Conservation (phyloP, 345 rosid genomes). For the Citrus mangshanensis region DNA sequence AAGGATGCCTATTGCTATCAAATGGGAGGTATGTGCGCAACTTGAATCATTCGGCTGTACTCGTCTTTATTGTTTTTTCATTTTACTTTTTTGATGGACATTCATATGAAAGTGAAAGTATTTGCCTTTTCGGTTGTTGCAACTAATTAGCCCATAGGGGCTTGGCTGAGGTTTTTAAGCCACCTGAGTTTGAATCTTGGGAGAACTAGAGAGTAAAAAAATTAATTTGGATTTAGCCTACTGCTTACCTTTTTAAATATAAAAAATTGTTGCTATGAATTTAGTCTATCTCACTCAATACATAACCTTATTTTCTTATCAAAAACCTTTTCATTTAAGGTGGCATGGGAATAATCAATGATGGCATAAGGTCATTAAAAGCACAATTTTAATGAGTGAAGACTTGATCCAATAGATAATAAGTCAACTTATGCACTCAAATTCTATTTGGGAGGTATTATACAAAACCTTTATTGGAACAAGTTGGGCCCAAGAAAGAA, state of each 20-base stretch:
- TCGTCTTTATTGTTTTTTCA: neutral
- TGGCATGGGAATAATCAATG: neutral
- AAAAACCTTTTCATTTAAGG: neutral
- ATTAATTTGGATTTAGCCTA: no score
- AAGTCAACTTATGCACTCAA: neutral
- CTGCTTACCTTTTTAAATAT: no score
- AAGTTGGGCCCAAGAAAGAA: no score
- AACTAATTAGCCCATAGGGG: neutral
- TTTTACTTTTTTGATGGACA: neutral
- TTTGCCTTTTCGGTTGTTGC: neutral
- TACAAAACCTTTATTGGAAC: no score
- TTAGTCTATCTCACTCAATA: neutral
- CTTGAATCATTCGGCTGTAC: neutral
- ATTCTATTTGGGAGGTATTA: neutral
- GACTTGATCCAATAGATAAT: neutral
- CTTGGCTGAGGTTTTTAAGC: no score
- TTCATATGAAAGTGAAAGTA: neutral
- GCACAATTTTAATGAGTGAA: neutral
- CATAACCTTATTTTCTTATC: neutral
- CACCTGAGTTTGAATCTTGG: no score
- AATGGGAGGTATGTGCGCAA: constrained; percentile 61
- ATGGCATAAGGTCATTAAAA: neutral
- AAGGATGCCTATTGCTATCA: constrained; percentile 67
- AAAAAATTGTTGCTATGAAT: neutral
- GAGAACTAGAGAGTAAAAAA: no score